Conservation (phyloP, 306 rosid species). For the Sechiopsis laciniata region DNA sequence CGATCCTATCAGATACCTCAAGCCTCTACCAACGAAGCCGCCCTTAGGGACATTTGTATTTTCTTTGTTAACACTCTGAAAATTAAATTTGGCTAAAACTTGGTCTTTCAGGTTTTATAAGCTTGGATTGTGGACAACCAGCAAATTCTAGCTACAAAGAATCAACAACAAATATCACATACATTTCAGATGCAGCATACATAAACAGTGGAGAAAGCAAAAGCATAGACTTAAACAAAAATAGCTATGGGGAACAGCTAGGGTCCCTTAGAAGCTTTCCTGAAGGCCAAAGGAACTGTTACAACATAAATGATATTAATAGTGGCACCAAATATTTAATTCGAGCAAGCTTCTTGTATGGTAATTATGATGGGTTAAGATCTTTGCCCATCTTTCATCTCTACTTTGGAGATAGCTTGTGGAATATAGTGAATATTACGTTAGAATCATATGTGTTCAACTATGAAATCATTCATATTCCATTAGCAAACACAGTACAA, state of each 20-base stretch:
- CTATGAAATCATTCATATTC: slow-evolving; percentile 26
- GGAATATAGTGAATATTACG: slow-evolving; percentile 17
- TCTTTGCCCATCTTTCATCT: slow-evolving; percentile 22
- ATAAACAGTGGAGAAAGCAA: slow-evolving; percentile 20
- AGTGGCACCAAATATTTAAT: slow-evolving; percentile 26
- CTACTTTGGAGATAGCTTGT: slow-evolving; percentile 15
- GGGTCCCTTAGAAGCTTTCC: slow-evolving; percentile 28
- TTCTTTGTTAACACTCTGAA: background rate
- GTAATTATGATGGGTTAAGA: slow-evolving; percentile 31
- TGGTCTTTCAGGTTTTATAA: slow-evolving; percentile 30
- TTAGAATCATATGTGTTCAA: slow-evolving; percentile 21
- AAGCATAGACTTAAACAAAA: background rate
- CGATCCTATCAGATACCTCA: too few relatives aligned
- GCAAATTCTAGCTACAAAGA: slow-evolving; percentile 18
- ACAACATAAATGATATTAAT: slow-evolving; percentile 22
- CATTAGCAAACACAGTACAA: background rate
- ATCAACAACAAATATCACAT: background rate
- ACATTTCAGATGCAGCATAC: slow-evolving; percentile 27
- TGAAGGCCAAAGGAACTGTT: slow-evolving; percentile 33
- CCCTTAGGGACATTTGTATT: too few relatives aligned
- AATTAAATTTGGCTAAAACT: too few relatives aligned
- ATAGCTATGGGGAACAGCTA: background rate
- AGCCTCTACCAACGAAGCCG: too few relatives aligned
- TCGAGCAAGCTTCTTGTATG: slow-evolving; percentile 35
- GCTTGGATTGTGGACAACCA: slow-evolving; percentile 34